phyloP scores from a whole-genome alignment of 345 rosid genomes.

The Populus euphratica region DNA sequence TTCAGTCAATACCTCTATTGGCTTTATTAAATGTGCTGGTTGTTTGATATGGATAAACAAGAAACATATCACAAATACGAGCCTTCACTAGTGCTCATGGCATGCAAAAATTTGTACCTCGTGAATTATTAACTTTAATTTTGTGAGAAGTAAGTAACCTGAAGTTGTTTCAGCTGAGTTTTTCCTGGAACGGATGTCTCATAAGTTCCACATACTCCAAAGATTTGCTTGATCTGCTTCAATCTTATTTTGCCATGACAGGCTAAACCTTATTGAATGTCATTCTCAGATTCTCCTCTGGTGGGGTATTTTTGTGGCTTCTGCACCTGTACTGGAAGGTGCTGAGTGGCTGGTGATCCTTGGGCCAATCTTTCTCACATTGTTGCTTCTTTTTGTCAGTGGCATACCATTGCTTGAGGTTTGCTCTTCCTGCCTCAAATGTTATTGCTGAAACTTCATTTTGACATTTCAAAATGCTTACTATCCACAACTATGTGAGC shows the following conservation, averaged over 20 bases:
- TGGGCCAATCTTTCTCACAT: slow-evolving; percentile 78
- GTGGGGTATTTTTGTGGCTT: slow-evolving; percentile 87
- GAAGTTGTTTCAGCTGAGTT: not conserved
- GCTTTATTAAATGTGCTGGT: not conserved
- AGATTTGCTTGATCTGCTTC: not conserved
- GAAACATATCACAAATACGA: not conserved
- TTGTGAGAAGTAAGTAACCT: not conserved
- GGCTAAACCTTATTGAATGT: not conserved
- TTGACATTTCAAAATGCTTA: not conserved
- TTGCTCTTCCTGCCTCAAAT: slow-evolving; percentile 11
- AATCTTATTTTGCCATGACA: not conserved
- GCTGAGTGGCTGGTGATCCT: slow-evolving; percentile 78
- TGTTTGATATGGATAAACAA: not conserved
- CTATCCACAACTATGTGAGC: slow-evolving; percentile 12
- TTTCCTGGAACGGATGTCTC: not conserved
- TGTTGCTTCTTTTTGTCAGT: slow-evolving; percentile 79
- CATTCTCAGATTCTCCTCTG: slow-evolving; percentile 63
- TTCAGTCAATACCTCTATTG: not conserved
- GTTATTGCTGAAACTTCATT: not conserved
- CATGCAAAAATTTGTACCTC: not conserved
- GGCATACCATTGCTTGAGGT: slow-evolving; percentile 98
- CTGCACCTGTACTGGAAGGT: slow-evolving; percentile 68
- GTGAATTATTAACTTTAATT: not conserved
- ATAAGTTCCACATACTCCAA: not conserved
- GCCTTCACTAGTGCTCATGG: not conserved